Base-by-base conservation (phyloP, 495 filamentous ascomycete genomes). In the Penicillium odoratum region DNA sequence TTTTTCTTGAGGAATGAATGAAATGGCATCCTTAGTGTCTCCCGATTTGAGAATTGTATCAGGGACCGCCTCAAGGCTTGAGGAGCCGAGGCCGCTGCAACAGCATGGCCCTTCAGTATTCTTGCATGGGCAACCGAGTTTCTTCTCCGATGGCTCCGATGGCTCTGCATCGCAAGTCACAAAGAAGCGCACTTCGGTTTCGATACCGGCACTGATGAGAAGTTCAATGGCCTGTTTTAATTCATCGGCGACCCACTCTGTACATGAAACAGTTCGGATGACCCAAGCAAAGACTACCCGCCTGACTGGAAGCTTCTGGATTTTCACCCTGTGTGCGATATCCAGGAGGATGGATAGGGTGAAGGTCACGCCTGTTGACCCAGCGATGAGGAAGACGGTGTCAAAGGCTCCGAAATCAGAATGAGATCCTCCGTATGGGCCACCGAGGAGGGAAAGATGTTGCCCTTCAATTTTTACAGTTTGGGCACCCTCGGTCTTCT, bases 381-480 rank as follows among this genome's bases (percentile, higher is more conserved):
- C 54, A 5, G 49, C 34, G 16, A 61, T 30, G 13, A 61, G 54
- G 4, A 61, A 3, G 6, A 56, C 59, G 25, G 42, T 61, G 18
- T 61, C 49, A 31, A 61, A 57, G 4, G 57, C 44, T 6, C 38
- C 50, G 16, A 60, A 55, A 16, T 60, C 57, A n/a, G 57, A 31
- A 18, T 51, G 57, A 0, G 52, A 55, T 13, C 43, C 45, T 9
- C 54, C 54, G 10, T 57, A 57, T 3, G 59, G 59, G 3, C 59
- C 59, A 28, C 36, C 44, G 18, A 61, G 21, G 5, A 61, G 48
- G 7, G 53, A 31, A 21, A 31, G 40, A 8, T 30, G 28, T 34
- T 50, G 13, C 4, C 29, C 48, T 50, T 33, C 48, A 18, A 31
- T 7, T 5, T 34, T 10, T 2, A 47, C 11, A 28, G 44, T 47